A percentile compares a stretch with the other conserved stretches of the same genome.
These are phyloP conservation scores for Ogataea corticis DNA, from an alignment of 805 yeast species.

Conservation along the genomic window DNA sequence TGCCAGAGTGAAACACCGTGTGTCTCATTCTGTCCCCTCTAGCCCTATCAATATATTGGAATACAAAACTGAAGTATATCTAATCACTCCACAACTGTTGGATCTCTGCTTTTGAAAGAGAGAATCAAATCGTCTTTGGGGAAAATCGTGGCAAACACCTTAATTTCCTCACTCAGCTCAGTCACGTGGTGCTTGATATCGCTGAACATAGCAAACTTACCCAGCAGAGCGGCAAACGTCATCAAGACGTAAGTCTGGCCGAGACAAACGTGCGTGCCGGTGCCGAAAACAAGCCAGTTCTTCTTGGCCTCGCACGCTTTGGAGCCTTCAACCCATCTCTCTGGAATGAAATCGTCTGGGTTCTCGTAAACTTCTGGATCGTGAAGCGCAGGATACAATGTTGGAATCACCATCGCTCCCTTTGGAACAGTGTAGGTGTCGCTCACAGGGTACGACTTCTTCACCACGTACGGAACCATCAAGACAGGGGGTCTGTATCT, in stretches of 20 bases:
- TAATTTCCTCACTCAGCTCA: constrained; percentile 82
- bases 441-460: constrained; percentile 80
- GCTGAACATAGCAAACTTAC: constrained; percentile 80
- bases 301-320: constrained; percentile 73
- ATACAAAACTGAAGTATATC: constrained; percentile 5
- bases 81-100: constrained; percentile 27
- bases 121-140: constrained; percentile 92
- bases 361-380: constrained; percentile 96
- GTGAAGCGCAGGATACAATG: constrained; percentile 92
- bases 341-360: constrained; percentile 94
- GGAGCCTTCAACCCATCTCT: constrained; percentile 87
- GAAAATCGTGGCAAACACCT: constrained; percentile 97
- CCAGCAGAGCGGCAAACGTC: constrained; percentile 85
- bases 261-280: constrained; percentile 94
- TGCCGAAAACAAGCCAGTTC: constrained; percentile 96
- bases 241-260: constrained; percentile 94
- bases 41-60: constrained; percentile 3
- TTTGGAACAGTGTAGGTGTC: constrained; percentile 89
- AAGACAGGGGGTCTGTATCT: constrained; percentile 96
- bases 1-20: too few species aligned
- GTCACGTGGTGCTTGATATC: constrained; percentile 85
- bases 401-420: constrained; percentile 96
- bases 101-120: constrained; percentile 69
- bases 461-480: constrained; percentile 96
- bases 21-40: too few species aligned